Conservation (phyloP, 176 grass and related monocot genomes). For the Bonia amplexicaulis region DNA sequence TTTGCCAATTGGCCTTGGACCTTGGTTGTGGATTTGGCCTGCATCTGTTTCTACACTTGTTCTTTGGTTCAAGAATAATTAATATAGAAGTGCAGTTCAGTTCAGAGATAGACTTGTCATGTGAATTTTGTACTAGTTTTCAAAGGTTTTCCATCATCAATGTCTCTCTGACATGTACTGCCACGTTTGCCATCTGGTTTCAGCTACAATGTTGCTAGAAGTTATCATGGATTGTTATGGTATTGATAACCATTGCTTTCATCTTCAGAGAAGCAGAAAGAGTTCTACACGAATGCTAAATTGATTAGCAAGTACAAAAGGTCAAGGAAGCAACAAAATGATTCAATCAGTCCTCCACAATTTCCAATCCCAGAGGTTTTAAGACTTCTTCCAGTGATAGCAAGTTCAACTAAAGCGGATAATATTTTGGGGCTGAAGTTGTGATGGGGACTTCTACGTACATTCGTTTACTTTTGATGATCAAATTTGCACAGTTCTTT, state of each 20-base stretch:
- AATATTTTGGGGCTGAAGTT: background rate
- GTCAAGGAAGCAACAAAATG: conserved; percentile 44
- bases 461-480: background rate
- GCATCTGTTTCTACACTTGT: background rate
- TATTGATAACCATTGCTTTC: background rate
- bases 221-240: background rate
- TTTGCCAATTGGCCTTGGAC: background rate
- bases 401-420: background rate
- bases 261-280: conserved; percentile 74
- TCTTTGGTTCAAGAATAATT: background rate
- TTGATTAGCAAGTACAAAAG: conserved; percentile 69
- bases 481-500: background rate
- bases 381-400: background rate
- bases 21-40: background rate
- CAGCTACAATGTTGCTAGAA: background rate
- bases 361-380: conserved; percentile 43
- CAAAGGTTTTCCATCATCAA: background rate
- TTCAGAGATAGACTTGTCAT: background rate
- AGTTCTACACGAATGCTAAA: conserved; percentile 89
- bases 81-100: background rate
- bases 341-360: conserved; percentile 19
- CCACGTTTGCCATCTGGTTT: background rate
- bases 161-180: background rate
- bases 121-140: background rate
- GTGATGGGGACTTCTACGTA: background rate